These are phyloP conservation scores for Terfezia boudieri DNA, from an alignment of 495 filamentous ascomycete genomes.

Conservation along the genomic window DNA sequence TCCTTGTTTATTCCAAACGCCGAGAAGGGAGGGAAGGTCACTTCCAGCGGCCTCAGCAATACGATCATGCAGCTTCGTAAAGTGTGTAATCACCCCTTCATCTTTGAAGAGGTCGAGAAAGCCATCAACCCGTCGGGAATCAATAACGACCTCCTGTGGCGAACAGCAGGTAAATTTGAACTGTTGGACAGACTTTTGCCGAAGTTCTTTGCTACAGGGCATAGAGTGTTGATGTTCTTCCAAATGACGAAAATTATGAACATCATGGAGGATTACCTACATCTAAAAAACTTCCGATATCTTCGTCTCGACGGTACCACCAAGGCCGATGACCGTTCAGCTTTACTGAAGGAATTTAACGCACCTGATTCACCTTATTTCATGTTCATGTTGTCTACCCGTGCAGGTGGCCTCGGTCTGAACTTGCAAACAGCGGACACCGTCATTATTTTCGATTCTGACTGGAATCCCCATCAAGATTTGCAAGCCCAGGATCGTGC, in stretches of 20 bases:
- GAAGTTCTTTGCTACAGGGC: constrained; percentile 70
- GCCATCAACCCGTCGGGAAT: constrained; percentile 79
- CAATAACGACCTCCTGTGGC: constrained; percentile 86
- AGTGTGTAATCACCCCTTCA: constrained; percentile 97
- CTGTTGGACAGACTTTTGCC: constrained; percentile 77
- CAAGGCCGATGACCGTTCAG: constrained; percentile 90
- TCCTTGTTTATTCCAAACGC: constrained; percentile 82
- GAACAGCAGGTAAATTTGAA: constrained; percentile 93
- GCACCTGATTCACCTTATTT: constrained; percentile 76
- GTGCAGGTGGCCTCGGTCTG: constrained; percentile 89
- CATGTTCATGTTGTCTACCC: constrained; percentile 95
- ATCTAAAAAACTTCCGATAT: constrained; percentile 58
- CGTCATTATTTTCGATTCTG: constrained; percentile 97
- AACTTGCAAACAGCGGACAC: constrained; percentile 96
- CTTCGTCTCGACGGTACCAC: constrained; percentile 88
- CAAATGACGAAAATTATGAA: constrained; percentile 99
- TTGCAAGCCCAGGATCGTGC: constrained; percentile 97
- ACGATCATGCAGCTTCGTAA: constrained; percentile 99
- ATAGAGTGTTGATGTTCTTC: constrained; percentile 95
- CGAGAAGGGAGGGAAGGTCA: constrained; percentile 75
- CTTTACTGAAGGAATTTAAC: constrained; percentile 74
- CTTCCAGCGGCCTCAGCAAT: constrained; percentile 88
- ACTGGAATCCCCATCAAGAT: constrained; percentile 99
- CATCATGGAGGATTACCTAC: constrained; percentile 97
- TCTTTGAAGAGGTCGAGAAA: constrained; percentile 92